These are phyloP conservation scores for Phytophthora melonis DNA, from an alignment of 352 stramenopile genomes.

Conservation along the genomic window DNA sequence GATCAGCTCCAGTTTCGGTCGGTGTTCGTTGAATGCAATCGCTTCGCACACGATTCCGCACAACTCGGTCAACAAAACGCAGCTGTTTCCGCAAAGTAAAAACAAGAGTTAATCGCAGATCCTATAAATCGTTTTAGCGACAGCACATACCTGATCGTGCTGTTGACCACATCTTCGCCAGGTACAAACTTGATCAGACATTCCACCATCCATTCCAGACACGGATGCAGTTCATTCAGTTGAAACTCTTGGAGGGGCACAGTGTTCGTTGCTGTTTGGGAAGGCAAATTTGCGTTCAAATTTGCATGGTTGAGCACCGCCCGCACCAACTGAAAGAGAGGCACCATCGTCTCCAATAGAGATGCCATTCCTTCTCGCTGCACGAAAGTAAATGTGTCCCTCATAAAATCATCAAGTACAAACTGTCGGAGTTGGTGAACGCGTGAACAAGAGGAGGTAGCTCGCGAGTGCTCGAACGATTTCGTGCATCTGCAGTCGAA, in stretches of 20 bases:
- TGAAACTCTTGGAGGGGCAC: slow-evolving; percentile 31
- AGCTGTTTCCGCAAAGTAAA: slow-evolving; percentile 20
- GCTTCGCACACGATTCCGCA: slow-evolving; percentile 59
- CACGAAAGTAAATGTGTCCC: slow-evolving; percentile 54
- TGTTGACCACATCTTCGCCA: slow-evolving; percentile 36
- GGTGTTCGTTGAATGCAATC: background rate
- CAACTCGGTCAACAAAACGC: slow-evolving; percentile 73
- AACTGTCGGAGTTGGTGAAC: slow-evolving; percentile 65
- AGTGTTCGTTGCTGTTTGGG: background rate
- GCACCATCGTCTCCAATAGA: slow-evolving; percentile 73
- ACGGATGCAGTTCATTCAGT: slow-evolving; percentile 37
- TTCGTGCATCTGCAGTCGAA: slow-evolving; percentile 71
- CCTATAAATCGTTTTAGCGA: too few species aligned
- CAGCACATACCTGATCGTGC: slow-evolving; percentile 26
- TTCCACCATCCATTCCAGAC: slow-evolving; percentile 48
- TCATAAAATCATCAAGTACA: slow-evolving; percentile 65
- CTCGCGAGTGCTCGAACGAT: slow-evolving; percentile 68
- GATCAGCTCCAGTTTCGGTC: slow-evolving; percentile 17
- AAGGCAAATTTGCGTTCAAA: slow-evolving; percentile 39
- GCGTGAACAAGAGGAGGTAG: slow-evolving; percentile 16
- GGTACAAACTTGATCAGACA: slow-evolving; percentile 46
- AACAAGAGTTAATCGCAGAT: background rate
- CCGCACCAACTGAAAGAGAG: slow-evolving; percentile 72
- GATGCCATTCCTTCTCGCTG: slow-evolving; percentile 26
- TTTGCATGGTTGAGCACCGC: slow-evolving; percentile 75